phyloP scores from a whole-genome alignment of 2,329 filamentous ascomycete genomes.

The Penicillium vulpinum region DNA sequence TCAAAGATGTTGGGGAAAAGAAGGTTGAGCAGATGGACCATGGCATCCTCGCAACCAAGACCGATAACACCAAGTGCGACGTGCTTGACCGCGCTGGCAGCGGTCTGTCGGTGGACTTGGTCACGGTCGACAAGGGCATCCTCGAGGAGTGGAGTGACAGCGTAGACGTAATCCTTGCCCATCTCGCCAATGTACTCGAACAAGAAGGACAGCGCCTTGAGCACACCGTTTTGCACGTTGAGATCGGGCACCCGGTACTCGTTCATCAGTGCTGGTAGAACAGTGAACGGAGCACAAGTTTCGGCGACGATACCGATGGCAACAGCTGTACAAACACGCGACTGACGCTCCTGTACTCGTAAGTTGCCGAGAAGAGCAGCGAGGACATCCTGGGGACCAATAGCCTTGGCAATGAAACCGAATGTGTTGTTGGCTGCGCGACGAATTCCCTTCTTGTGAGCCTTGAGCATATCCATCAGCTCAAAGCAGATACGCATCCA shows the following conservation, averaged over 20 bases:
- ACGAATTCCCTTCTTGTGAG: constrained; percentile 98
- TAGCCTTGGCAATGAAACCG: constrained; percentile 98
- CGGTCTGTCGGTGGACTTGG: constrained; percentile 96
- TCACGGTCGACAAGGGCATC: constrained; percentile 97
- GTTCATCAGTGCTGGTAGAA: constrained; percentile 98
- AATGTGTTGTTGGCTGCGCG: constrained; percentile 99
- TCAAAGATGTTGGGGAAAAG: constrained; percentile 97
- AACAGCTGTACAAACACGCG: constrained; percentile 95
- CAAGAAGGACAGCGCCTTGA: constrained; percentile 94
- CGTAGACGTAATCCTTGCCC: constrained; percentile 99
- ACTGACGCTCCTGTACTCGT: constrained; percentile 94
- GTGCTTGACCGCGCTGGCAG: constrained; percentile 95
- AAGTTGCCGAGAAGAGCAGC: constrained; percentile 95
- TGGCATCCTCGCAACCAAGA: constrained; percentile 94
- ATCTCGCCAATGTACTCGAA: constrained; percentile 99
- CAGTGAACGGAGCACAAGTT: constrained; percentile 96
- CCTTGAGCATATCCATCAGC: constrained; percentile 97
- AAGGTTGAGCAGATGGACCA: constrained; percentile 95
- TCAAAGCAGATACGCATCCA: constrained; percentile 99
- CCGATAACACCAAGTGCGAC: constrained; percentile 97
- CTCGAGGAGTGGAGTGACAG: constrained; percentile 90
- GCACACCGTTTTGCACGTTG: constrained; percentile 97
- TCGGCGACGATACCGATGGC: constrained; percentile 98
- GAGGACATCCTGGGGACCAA: constrained; percentile 94
- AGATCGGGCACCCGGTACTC: constrained; percentile 97